Base-by-base conservation (phyloP, 1,284 basidiomycete genomes). In the Malassezia pachydermatis region DNA sequence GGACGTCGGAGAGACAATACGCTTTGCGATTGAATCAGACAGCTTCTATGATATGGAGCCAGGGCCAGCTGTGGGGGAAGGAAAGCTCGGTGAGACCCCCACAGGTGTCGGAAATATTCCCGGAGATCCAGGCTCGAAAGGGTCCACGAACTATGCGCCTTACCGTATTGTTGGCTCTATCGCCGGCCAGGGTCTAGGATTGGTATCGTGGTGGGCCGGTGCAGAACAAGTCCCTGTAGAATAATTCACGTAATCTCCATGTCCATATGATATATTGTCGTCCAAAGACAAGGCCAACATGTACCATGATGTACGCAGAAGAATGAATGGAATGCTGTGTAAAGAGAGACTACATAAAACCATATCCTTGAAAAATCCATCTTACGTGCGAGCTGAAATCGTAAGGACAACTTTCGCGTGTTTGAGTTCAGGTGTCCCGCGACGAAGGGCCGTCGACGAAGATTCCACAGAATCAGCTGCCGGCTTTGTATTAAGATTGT, bases 11-110 rank as follows among this genome's bases (percentile, higher is more conserved):
- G 88, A 94, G 63, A 77, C 83, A 28, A 76, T 95, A n/a, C 82
- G 90, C 16, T 81, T 92, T 33, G 82, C 87, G 3, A 82, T 95
- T 10, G 87, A 92, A 69, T 77, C 79, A 2, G 85, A 92, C 63
- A 83, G 86, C 59, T 95, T 92, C 72, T 84, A 82, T 67, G 89
- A 95, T 63, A 81, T 87, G 57, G 86, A 90, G 63, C 89, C 89
- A 0, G 86, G 86, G 2, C 87, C 88, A 1, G 65, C 65, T 0
- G 48, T 51, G 10, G 50, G 44, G 25, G 50, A 52, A 17, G 45
- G 50, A 10, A 52, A 59, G 24, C 48, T 57, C 7, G 47, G 50
- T 10, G 41, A 67, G 19, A 60, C 59, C 44, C 60, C 61, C 2
- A 43, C 48, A 9, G 59, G 54, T 3, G 57, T 51, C 16, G 49